Evolutionary conservation across 805 yeast species (phyloP), one percentile per base, ranked within the genome.

Genomic region (Saccharomycopsis olivae): DNA sequence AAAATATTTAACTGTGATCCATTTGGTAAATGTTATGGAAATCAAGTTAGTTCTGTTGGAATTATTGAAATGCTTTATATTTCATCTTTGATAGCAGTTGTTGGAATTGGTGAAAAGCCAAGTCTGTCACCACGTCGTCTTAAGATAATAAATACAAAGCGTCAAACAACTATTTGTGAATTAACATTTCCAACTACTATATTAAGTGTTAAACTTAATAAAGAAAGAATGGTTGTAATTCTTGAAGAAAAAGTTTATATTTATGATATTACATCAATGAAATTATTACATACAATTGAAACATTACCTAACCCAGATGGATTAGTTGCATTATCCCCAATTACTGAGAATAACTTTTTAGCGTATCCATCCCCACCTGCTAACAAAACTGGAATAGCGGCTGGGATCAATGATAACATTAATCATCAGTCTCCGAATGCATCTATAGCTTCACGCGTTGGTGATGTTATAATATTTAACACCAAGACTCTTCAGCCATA

Each of bases 341-440:
- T 61, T 10, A 53, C 57, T 2, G 73, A 71, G 3, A 62, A 65
- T 48, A 72, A 73, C 42, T 74, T 64, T 41, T 58, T 82, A 45
- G 87, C 83, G 0, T 82, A 81, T 51, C 88, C 89, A 0, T 77
- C 85, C 3, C 87, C 88, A 0, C 87, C 85, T 14, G 77, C 73
- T 49, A 43, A 42, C 32, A 41, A 43, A 10, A 36, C 19, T 15
- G 28, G 17, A 5, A 11, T 30, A 13, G n/a, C n/a, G n/a, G n/a
- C n/a, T n/a, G n/a, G n/a, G n/a, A 28, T 14, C 3, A 31, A 29
- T 13, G 20, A 29, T 14, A 18, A 17, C 15, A 36, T 10, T 11
- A 29, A 36, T n/a, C 13, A 15, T 19, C 41, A 38, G n/a, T 19
- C 39, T 9, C 33, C 41, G 48, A 23, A 53, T 31, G 35, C 40